Conservation (phyloP, 2,329 filamentous ascomycete species). For the Aspergillus sergii region DNA sequence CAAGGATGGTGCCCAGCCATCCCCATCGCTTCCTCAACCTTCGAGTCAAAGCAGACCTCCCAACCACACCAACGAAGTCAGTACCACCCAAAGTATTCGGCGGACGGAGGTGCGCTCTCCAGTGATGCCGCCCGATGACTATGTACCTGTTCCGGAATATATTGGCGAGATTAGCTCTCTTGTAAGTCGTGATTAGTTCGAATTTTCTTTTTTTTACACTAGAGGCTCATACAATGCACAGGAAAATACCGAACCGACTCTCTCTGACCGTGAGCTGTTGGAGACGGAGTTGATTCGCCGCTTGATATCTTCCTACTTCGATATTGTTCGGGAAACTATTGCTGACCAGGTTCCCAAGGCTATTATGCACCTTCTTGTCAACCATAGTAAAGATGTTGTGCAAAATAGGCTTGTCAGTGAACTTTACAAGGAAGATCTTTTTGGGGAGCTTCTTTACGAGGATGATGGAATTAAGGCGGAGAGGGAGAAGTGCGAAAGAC, state of each 20-base stretch:
- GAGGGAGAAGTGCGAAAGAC: constrained; percentile 96
- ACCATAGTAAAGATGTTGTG: constrained; percentile 96
- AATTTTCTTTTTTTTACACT: background rate
- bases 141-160: constrained; percentile 39
- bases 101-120: constrained; percentile 56
- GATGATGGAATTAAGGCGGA: constrained; percentile 97
- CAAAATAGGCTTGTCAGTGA: constrained; percentile 96
- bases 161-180: constrained; percentile 48
- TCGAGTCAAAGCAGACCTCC: constrained; percentile 64
- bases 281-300: constrained; percentile 97
- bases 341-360: constrained; percentile 98
- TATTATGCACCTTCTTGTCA: constrained; percentile 97
- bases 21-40: constrained; percentile 46
- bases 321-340: constrained; percentile 97
- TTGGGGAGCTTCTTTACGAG: constrained; percentile 92
- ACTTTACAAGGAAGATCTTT: constrained; percentile 88
- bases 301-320: constrained; percentile 97
- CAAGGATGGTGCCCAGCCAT: constrained; percentile 69
- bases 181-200: constrained; percentile 43
- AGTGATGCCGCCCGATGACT: constrained; percentile 49
- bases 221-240: constrained; percentile 18
- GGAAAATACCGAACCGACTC: constrained; percentile 70
- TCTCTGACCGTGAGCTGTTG: constrained; percentile 94
- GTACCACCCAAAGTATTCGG: constrained; percentile 80
- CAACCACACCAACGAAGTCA: constrained; percentile 77